Percentiles rank a stretch among this genome's conserved stretches.
These are phyloP conservation scores for Pleochaeta shiraiana DNA, from an alignment of 2,329 filamentous ascomycete genomes.

Conservation along the genomic window DNA sequence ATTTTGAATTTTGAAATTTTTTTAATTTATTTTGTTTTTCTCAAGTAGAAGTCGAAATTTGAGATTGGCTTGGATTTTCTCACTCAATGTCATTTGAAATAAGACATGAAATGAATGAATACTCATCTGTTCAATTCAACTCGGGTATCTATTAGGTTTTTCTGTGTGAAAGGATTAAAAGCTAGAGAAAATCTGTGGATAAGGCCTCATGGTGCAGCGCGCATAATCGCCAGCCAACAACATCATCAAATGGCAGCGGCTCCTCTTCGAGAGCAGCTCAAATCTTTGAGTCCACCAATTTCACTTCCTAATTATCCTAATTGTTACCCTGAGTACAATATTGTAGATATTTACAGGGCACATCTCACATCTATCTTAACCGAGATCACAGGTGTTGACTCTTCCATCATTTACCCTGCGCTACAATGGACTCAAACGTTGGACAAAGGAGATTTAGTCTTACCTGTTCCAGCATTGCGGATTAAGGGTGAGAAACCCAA, in stretches of 20 bases:
- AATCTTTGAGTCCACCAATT: constrained; percentile 12
- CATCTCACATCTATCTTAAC: constrained; percentile 50
- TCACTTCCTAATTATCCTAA: constrained; percentile 24
- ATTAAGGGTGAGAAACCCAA: constrained; percentile 48
- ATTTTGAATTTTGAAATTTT: too few relatives aligned
- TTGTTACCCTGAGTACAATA: constrained; percentile 47
- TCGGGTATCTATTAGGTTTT: too few relatives aligned
- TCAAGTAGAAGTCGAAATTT: too few relatives aligned
- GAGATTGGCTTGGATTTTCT: too few relatives aligned
- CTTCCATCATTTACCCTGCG: constrained; percentile 48
- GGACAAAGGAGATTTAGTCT: constrained; percentile 63
- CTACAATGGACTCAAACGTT: constrained; percentile 59
- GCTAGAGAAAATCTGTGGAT: background rate
- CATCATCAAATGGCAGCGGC: background rate
- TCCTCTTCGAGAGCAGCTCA: constrained; percentile 13
- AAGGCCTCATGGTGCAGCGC: background rate
- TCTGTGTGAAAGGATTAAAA: too few relatives aligned
- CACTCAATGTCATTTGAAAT: too few relatives aligned
- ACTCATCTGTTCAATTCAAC: too few relatives aligned
- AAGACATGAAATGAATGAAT: too few relatives aligned
- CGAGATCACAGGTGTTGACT: constrained; percentile 46
- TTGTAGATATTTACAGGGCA: constrained; percentile 57
- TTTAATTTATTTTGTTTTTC: too few relatives aligned
- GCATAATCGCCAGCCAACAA: background rate
- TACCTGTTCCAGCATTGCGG: constrained; percentile 61